Evolutionary conservation across 1,284 basidiomycete species (phyloP).

Genomic region (Agaricales sp.): DNA sequence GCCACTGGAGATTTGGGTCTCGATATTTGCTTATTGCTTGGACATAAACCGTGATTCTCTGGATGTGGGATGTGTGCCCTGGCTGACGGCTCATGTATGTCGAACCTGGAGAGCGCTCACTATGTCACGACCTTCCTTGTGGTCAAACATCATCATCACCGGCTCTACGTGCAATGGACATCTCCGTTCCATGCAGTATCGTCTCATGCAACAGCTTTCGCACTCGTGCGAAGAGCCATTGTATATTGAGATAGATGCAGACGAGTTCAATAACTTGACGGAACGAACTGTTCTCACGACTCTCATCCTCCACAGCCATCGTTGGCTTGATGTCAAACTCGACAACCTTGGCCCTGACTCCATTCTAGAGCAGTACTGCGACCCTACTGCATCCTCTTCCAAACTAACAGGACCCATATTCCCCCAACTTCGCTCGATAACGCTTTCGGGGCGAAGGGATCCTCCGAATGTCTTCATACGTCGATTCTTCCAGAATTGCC

Average conservation of each 20-base stretch:
- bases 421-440: background rate
- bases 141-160: background rate
- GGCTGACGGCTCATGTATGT: background rate
- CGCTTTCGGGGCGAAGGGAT: background rate
- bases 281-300: background rate
- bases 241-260: background rate
- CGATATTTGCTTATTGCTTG: background rate
- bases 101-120: background rate
- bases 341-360: background rate
- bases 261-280: background rate
- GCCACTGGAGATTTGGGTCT: background rate
- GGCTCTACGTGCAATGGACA: background rate
- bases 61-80: background rate
- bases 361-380: background rate
- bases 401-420: background rate
- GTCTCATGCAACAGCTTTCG: background rate
- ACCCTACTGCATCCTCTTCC: background rate
- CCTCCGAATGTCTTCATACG: background rate
- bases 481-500: background rate
- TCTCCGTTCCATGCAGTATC: background rate
- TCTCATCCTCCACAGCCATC: background rate
- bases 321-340: background rate
- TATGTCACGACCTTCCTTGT: background rate
- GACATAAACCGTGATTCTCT: background rate
- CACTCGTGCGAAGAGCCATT: background rate